A percentile compares a stretch with the other conserved stretches of the same genome.
phyloP scores from a whole-genome alignment of 2,329 filamentous ascomycete species.

The Aureobasidium namibiae region DNA sequence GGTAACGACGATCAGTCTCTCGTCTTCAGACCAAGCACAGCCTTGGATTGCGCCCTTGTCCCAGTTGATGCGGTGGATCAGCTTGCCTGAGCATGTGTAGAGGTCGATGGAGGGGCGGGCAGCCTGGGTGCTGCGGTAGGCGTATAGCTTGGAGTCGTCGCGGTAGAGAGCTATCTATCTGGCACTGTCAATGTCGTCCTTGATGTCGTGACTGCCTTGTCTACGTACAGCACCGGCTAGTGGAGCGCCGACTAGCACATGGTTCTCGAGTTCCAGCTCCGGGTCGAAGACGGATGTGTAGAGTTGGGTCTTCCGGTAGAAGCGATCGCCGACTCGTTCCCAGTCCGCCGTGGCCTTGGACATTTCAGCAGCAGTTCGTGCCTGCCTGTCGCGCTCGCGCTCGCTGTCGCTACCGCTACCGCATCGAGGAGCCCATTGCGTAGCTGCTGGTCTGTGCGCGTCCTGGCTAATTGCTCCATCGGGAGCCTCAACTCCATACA shows the following conservation, averaged over 20 bases:
- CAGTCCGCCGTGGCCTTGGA: conserved; percentile 75
- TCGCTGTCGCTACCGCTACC: neutral
- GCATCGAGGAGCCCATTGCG: neutral
- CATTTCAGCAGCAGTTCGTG: conserved; percentile 22
- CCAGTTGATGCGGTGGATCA: conserved; percentile 78
- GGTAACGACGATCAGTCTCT: conserved; percentile 80
- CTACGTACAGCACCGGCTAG: conserved; percentile 87
- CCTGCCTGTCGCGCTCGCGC: neutral
- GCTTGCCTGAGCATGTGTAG: conserved; percentile 86
- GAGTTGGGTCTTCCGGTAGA: conserved; percentile 89
- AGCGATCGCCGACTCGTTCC: conserved; percentile 87
- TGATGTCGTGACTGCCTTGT: neutral
- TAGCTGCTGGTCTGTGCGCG: conserved; percentile 3
- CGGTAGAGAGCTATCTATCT: conserved; percentile 70
- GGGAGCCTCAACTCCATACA: neutral
- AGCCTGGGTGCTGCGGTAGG: conserved; percentile 63
- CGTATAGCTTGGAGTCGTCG: conserved; percentile 75
- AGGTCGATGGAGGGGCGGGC: conserved; percentile 83
- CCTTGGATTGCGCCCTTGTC: conserved; percentile 82
- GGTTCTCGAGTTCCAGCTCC: conserved; percentile 91
- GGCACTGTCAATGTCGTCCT: conserved; percentile 17
- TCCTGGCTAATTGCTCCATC: neutral
- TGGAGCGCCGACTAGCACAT: conserved; percentile 81
- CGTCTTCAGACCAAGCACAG: conserved; percentile 93
- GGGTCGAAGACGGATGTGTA: conserved; percentile 91